phyloP scores from a whole-genome alignment of 2,329 filamentous ascomycete species.

The Trichoderma brevicompactum region DNA sequence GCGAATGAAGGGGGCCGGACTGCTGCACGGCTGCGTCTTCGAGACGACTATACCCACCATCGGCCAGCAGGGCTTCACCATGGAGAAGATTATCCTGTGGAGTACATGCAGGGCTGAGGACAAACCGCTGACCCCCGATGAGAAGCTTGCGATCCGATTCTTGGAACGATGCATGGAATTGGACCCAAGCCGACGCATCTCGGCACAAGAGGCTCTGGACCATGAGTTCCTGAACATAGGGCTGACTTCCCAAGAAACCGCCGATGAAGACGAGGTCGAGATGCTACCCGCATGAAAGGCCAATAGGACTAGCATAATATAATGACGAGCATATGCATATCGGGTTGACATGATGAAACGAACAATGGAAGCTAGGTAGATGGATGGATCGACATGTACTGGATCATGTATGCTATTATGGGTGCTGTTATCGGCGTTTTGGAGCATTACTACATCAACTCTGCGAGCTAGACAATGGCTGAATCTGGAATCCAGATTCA shows the following conservation, averaged over 20 bases:
- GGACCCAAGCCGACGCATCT: slow-evolving; percentile 74
- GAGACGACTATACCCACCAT: slow-evolving; percentile 93
- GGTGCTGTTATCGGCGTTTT: slow-evolving; percentile 23
- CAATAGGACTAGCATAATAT: slow-evolving; percentile 7
- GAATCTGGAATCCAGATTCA: slow-evolving; percentile 10
- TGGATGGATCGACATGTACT: slow-evolving; percentile 13
- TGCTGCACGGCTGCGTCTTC: slow-evolving; percentile 87
- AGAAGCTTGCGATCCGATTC: slow-evolving; percentile 74
- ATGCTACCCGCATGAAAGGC: slow-evolving; percentile 44
- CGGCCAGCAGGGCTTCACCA: slow-evolving; percentile 78
- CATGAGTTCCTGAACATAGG: slow-evolving; percentile 67
- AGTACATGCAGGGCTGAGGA: slow-evolving; percentile 76
- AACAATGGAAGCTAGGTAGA: slow-evolving; percentile 6
- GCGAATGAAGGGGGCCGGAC: slow-evolving; percentile 80
- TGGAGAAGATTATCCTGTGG: slow-evolving; percentile 96
- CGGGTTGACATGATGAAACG: slow-evolving; percentile 5
- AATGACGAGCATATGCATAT: slow-evolving; percentile 15
- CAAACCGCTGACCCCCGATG: slow-evolving; percentile 64
- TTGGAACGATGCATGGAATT: slow-evolving; percentile 74
- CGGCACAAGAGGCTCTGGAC: slow-evolving; percentile 71
- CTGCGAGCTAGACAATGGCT: slow-evolving; percentile 16
- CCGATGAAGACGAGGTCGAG: slow-evolving; percentile 61
- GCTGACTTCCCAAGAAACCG: slow-evolving; percentile 39
- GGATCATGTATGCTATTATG: slow-evolving; percentile 19
- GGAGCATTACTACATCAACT: slow-evolving; percentile 28